phyloP scores from a whole-genome alignment of 2,329 filamentous ascomycete species.

The Neodidymelliopsis sp. region DNA sequence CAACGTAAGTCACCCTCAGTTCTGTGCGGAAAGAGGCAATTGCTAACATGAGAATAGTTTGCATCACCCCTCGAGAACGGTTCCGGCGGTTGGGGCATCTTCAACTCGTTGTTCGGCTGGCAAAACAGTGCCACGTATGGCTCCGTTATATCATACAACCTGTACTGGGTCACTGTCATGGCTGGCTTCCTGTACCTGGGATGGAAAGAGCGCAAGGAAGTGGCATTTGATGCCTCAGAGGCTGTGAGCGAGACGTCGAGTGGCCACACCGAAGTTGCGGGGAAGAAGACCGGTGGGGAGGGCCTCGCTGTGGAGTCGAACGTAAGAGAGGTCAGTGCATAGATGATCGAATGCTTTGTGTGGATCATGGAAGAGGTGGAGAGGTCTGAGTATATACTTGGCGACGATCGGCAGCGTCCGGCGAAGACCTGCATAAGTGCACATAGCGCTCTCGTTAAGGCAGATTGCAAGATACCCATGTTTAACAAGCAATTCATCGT shows the following conservation, averaged over 20 bases:
- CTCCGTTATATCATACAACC: slow-evolving; percentile 84
- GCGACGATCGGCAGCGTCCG: no score
- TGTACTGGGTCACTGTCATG: slow-evolving; percentile 83
- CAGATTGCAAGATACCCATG: no score
- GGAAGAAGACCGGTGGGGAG: slow-evolving; percentile 27
- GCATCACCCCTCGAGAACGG: slow-evolving; percentile 77
- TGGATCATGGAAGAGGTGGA: no score
- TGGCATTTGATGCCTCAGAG: slow-evolving; percentile 8
- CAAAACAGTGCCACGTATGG: slow-evolving; percentile 87
- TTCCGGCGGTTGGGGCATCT: slow-evolving; percentile 83
- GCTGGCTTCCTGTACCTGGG: slow-evolving; percentile 69
- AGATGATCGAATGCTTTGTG: not conserved
- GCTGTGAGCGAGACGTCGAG: slow-evolving; percentile 24
- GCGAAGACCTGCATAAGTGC: no score
- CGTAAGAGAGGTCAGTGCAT: slow-evolving; percentile 22
- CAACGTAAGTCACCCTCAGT: slow-evolving; percentile 63
- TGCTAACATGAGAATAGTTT: slow-evolving; percentile 61
- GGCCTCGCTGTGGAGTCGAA: slow-evolving; percentile 19
- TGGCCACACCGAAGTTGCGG: slow-evolving; percentile 20
- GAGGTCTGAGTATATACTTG: no score
- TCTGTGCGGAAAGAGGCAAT: not conserved
- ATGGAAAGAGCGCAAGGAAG: slow-evolving; percentile 66
- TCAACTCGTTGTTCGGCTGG: slow-evolving; percentile 88
- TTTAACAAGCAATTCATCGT: not conserved
- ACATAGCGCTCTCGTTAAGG: no score